phyloP scores from a whole-genome alignment of 176 grass and related monocot species.

The Poa pratensis region DNA sequence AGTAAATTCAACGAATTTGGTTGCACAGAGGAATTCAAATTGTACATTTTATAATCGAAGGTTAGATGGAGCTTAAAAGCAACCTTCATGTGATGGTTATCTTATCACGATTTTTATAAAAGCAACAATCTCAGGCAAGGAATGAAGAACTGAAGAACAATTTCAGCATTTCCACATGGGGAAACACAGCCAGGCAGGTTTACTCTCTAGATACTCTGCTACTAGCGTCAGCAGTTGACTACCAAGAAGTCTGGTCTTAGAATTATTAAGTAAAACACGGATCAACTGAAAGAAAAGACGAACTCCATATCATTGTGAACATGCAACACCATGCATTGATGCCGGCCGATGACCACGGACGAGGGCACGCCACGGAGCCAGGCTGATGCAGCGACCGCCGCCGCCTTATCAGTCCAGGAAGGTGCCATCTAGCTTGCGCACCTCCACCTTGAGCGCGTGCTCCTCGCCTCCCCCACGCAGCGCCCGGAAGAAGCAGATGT shows the following conservation, averaged over 20 bases:
- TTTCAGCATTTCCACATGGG: too few relatives aligned
- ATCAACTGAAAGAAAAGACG: neutral
- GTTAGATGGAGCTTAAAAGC: neutral
- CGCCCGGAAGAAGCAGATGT: conserved; percentile 47
- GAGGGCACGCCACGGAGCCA: neutral
- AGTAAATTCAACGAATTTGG: neutral
- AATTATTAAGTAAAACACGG: neutral
- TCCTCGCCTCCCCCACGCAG: neutral
- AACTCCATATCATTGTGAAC: neutral
- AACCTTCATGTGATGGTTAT: too few relatives aligned
- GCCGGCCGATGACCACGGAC: neutral
- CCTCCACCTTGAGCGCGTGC: conserved; percentile 50
- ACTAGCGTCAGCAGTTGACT: neutral
- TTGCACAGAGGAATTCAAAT: neutral
- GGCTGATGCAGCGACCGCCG: neutral
- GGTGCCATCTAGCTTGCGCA: conserved; percentile 41
- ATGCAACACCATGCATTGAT: neutral
- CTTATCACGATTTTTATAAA: neutral
- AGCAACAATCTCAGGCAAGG: neutral
- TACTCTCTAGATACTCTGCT: neutral
- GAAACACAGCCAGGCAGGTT: neutral
- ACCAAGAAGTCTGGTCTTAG: neutral
- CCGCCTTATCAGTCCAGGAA: conserved; percentile 13
- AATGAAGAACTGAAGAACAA: neutral
- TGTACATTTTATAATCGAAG: neutral